These are phyloP conservation scores for Picea sitchensis DNA, from an alignment of 75 land plant genomes.

Conservation along the genomic window DNA sequence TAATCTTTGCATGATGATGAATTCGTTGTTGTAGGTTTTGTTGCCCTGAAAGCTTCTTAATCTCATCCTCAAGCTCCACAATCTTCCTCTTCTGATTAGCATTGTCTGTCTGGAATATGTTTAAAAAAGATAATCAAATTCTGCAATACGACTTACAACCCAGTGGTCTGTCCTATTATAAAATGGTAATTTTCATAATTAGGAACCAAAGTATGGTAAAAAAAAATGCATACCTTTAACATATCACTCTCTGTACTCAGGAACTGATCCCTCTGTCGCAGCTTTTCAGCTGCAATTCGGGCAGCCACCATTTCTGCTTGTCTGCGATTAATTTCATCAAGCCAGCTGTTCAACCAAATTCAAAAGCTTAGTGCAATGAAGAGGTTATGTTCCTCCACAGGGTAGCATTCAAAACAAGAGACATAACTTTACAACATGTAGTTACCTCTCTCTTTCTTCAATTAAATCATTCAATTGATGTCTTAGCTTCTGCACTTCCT, in stretches of 20 bases:
- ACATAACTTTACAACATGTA: neutral
- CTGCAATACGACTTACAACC: neutral
- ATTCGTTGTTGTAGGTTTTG: constrained; percentile 93
- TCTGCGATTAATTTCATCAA: constrained; percentile 78
- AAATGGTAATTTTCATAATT: no score
- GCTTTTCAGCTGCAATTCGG: constrained; percentile 67
- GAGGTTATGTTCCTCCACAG: neutral
- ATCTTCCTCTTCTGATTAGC: constrained; percentile 53
- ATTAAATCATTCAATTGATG: constrained; percentile 66
- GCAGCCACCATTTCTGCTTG: constrained; percentile 80
- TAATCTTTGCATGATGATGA: constrained; percentile 95
- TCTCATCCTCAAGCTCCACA: constrained; percentile 76
- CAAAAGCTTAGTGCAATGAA: neutral
- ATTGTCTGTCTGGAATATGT: constrained; percentile 54
- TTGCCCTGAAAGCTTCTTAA: constrained; percentile 80
- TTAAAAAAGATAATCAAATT: neutral
- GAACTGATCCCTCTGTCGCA: constrained; percentile 57
- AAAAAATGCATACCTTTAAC: constrained; percentile 55
- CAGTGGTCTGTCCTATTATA: no score
- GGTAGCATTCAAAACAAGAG: neutral
- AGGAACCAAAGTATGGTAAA: neutral
- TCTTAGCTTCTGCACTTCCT: constrained; percentile 54
- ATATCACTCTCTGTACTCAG: constrained; percentile 75
- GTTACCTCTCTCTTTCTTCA: constrained; percentile 80
- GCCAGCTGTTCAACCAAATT: constrained; percentile 55